Base-by-base conservation (phyloP, 2,329 filamentous ascomycete genomes). In the Pseudocercospora pini-densiflorae region DNA sequence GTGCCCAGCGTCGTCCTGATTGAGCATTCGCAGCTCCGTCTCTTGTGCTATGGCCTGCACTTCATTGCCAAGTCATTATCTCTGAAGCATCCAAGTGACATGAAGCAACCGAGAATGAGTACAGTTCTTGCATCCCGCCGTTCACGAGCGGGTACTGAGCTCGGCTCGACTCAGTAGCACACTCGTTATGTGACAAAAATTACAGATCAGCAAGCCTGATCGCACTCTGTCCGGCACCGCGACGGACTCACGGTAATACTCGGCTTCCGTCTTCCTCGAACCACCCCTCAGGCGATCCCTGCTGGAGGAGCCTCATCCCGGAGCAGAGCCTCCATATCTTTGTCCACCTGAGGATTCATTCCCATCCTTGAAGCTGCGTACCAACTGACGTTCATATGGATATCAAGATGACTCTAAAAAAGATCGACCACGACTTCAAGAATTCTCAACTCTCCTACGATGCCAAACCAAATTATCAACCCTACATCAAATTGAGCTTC, bases 401-500 rank as follows among this genome's bases (percentile, higher is more conserved):
- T 9, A 57, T 21, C 59, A 65, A n/a, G 24, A 70, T 70, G 68
- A 68, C 66, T 43, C 61, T 68, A 24, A 64, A 63, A 58, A 70
- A 72, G 61, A 60, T 71, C 40, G 63, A 75, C 47, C 71, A 77
- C 66, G 45, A 68, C 16, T 77, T 77, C 68, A 60, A 66, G 8
- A 68, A 72, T 58, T 47, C 68, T 7, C 53, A 68, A n/a, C 68
- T 77, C 2, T 69, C 72, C 8, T 77, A 76, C 71, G 70, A 74
- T 36, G 63, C 70, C 1, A 71, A 69, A 33, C 74, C 75, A 61
- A 77, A 77, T 62, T 71, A 72, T 47, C 76, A 77, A 62, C 75
- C 76, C 57, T 76, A 70, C 58, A 72, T 77, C 62, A 77, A 77
- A 51, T 67, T 77, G 3, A 71, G 69, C 23, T 73, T 73, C 66